These are phyloP conservation scores for Hondaea fermentalgiana DNA, from an alignment of 108 stramenopile species.

Conservation along the genomic window DNA sequence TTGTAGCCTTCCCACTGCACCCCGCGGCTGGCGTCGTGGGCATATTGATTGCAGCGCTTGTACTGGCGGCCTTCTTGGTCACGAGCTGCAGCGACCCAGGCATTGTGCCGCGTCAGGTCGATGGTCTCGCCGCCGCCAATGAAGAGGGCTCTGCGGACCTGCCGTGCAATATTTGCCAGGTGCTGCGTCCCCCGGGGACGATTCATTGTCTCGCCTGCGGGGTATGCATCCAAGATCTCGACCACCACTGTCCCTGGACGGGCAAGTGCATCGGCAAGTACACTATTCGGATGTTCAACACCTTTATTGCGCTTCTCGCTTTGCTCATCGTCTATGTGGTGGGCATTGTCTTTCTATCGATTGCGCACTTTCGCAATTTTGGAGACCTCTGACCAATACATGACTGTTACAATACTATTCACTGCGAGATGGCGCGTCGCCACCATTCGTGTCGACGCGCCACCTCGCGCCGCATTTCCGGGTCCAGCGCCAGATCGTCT, in stretches of 20 bases:
- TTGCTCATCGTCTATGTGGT: neutral
- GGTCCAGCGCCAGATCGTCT: neutral
- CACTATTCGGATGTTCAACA: constrained; percentile 12
- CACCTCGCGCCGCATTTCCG: neutral
- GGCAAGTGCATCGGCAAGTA: constrained; percentile 45
- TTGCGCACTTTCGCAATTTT: neutral
- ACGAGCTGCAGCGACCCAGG: constrained; percentile 49
- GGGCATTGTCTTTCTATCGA: neutral
- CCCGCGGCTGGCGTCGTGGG: neutral
- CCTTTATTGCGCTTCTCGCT: neutral
- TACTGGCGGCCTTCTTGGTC: constrained; percentile 30
- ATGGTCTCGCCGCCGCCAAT: neutral
- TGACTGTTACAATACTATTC: too few species aligned
- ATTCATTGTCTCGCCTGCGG: constrained; percentile 35
- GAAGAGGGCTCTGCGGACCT: constrained; percentile 2
- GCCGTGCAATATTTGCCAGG: constrained; percentile 25
- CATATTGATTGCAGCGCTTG: neutral
- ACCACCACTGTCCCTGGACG: constrained; percentile 48
- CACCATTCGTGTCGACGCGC: neutral
- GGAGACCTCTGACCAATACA: too few species aligned
- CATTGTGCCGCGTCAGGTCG: constrained; percentile 26
- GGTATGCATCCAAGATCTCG: constrained; percentile 36
- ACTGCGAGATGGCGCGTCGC: neutral
- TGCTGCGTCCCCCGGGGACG: constrained; percentile 30
- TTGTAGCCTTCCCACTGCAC: neutral